Evolutionary conservation across 768 basidiomycete genomes (phyloP).

Genomic region (Agaricus sinodeliciosus): DNA sequence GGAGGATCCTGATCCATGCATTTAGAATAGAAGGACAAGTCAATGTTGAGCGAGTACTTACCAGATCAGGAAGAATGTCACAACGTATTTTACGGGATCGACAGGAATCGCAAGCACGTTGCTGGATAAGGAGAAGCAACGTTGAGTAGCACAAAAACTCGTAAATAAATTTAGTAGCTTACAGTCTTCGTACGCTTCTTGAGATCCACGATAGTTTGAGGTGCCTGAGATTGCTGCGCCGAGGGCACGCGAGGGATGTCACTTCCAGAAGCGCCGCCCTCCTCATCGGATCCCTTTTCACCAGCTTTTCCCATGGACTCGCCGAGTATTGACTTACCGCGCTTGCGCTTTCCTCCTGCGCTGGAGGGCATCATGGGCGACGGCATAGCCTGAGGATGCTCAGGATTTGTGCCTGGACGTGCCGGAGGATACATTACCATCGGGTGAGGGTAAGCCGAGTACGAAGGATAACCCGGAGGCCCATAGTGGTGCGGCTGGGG

Average conservation of each 20-base stretch:
- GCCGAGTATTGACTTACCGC: conserved; percentile 33
- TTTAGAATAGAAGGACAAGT: background rate
- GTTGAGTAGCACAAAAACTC: conserved; percentile 6
- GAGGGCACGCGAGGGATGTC: conserved; percentile 32
- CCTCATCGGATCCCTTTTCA: conserved; percentile 57
- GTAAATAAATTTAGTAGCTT: conserved; percentile 11
- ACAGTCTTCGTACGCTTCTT: conserved; percentile 93
- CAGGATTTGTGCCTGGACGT: conserved; percentile 27
- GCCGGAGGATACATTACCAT: conserved; percentile 65
- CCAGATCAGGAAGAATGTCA: conserved; percentile 72
- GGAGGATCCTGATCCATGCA: conserved; percentile 50
- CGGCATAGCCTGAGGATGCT: conserved; percentile 28
- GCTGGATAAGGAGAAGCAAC: conserved; percentile 19
- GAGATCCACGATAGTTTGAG: conserved; percentile 39
- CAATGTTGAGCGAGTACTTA: conserved; percentile 14
- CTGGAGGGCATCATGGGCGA: conserved; percentile 27
- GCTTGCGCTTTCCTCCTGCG: conserved; percentile 56
- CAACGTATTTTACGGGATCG: conserved; percentile 91
- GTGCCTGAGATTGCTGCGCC: conserved; percentile 19
- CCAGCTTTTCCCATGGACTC: conserved; percentile 31
- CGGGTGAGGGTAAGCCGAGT: conserved; percentile 56
- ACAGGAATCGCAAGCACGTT: conserved; percentile 88
- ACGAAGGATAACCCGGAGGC: conserved; percentile 50
- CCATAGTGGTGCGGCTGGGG: conserved; percentile 44
- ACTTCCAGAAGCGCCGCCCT: conserved; percentile 42